Percentiles rank a stretch among this genome's conserved stretches.
These are phyloP conservation scores for Dioscorea alata DNA, from an alignment of 106 monocot genomes.

Conservation along the genomic window DNA sequence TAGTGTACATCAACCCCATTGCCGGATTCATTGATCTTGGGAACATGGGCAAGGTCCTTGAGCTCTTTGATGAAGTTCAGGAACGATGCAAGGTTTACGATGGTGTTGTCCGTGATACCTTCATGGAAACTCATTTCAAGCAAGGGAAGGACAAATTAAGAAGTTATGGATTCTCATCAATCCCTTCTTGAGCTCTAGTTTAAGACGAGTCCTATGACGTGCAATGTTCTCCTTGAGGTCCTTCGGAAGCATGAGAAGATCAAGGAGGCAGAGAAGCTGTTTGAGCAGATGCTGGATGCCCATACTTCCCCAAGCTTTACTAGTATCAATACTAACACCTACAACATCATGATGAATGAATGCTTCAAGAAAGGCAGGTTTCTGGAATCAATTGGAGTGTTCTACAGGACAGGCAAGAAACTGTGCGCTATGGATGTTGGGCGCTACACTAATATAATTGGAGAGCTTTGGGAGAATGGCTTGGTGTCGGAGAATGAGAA, in stretches of 20 bases:
- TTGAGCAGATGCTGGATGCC: constrained; percentile 60
- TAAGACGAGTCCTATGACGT: no score
- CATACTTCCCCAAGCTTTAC: constrained; percentile 57
- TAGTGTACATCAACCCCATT: no score
- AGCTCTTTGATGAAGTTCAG: no score
- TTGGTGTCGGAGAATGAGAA: constrained; percentile 54
- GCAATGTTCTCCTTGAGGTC: no score
- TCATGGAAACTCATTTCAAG: no score
- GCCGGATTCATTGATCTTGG: no score
- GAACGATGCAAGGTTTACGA: no score
- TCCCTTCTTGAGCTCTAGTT: no score
- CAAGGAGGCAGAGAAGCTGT: constrained; percentile 59
- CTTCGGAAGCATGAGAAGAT: constrained; percentile 69
- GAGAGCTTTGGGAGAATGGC: constrained; percentile 68
- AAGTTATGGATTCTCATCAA: no score
- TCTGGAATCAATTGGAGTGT: constrained; percentile 46
- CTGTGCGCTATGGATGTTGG: constrained; percentile 71
- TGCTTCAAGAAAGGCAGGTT: constrained; percentile 62
- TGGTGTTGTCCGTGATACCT: no score
- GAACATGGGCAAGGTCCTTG: no score
- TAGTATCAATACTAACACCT: constrained; percentile 67
- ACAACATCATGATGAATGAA: constrained; percentile 88
- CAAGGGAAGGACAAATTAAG: no score
- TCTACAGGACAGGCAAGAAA: constrained; percentile 59
- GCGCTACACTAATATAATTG: constrained; percentile 85